A percentile compares a stretch with the other conserved stretches of the same genome.
Evolutionary conservation across 2,329 filamentous ascomycete genomes (phyloP).

Genomic region (Trichophyton benhamiae): DNA sequence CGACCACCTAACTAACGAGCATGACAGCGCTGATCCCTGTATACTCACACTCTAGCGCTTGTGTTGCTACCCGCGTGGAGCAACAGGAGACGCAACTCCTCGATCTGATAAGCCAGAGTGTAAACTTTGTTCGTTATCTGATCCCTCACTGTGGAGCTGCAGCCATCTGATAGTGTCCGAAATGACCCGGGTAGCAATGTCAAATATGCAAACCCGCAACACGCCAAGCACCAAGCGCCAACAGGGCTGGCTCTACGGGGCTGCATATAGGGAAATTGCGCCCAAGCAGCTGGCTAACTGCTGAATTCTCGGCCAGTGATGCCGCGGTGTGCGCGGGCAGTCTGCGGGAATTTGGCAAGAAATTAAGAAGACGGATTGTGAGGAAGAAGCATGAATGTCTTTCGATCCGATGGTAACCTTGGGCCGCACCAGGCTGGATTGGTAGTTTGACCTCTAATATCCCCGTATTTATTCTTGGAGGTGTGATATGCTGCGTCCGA

Average conservation of each 20-base stretch:
- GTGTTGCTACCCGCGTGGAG: neutral
- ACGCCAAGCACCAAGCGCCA: neutral
- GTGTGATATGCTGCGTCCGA: neutral
- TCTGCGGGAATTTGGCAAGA: neutral
- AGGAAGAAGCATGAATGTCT: neutral
- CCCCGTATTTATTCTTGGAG: neutral
- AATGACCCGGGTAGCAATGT: neutral
- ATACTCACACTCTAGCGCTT: neutral
- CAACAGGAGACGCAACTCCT: neutral
- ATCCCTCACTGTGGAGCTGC: neutral
- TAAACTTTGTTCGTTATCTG: neutral
- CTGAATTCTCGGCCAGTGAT: neutral
- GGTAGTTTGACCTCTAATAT: neutral
- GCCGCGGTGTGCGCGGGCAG: neutral
- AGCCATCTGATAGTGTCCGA: neutral
- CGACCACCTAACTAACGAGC: neutral
- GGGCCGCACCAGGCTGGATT: neutral
- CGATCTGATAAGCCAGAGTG: neutral
- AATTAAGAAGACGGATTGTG: neutral
- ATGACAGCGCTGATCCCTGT: constrained; percentile 1
- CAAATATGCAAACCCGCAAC: neutral
- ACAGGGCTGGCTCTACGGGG: neutral
- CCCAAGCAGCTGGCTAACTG: neutral
- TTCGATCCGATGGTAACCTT: neutral
- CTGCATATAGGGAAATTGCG: neutral